phyloP scores from a whole-genome alignment of 208 protist genomes.

The Leishmania tarentolae region DNA sequence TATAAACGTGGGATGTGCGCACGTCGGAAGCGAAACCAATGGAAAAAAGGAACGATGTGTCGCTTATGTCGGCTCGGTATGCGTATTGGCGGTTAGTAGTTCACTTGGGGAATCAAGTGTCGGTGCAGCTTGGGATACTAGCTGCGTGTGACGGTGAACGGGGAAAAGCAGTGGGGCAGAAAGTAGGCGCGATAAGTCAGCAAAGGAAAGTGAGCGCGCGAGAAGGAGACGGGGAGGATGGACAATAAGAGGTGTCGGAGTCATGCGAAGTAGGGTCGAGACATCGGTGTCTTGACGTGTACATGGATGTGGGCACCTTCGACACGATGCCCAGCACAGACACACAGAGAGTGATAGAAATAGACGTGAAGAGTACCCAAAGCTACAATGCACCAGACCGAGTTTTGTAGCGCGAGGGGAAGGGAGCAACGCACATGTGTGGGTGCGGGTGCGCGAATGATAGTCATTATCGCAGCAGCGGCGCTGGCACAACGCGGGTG shows the following conservation, averaged over 20 bases:
- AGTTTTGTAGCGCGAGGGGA: not conserved
- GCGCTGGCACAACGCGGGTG: not conserved
- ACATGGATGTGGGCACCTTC: not conserved
- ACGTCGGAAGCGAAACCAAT: not conserved
- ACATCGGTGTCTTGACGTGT: not conserved
- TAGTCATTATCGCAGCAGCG: not conserved
- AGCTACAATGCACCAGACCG: not conserved
- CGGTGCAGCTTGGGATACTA: not conserved
- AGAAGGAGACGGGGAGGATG: not conserved
- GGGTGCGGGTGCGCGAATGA: not conserved
- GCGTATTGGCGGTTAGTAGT: not conserved
- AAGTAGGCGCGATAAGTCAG: not conserved
- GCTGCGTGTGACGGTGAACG: not conserved
- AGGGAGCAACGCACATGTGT: not conserved
- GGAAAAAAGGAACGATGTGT: not conserved
- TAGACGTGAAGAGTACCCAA: not conserved
- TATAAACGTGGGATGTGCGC: not conserved
- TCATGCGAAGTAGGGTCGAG: not conserved
- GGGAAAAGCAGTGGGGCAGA: not conserved
- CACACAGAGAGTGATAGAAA: not conserved
- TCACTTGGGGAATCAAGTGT: not conserved
- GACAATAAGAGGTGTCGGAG: not conserved
- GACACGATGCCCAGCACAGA: not conserved
- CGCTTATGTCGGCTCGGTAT: not conserved
- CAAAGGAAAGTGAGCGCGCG: not conserved